Evolutionary conservation across 331 rosid species (phyloP), one percentile per base, ranked within the genome.

Genomic region (Acacia pycnantha): DNA sequence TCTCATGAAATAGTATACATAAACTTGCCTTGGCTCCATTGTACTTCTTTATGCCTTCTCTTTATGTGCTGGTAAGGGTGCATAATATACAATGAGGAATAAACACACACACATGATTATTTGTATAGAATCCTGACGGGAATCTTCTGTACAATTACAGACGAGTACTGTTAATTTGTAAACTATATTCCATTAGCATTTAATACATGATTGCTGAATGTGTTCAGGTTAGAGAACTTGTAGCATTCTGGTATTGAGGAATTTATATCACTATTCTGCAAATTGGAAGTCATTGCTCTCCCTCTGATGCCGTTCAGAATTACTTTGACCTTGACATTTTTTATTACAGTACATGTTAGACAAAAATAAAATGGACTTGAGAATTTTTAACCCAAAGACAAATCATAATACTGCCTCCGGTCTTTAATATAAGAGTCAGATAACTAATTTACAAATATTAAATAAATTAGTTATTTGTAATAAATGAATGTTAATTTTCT

Each of bases 51-150:
- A 37, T 37, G 40, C 40, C 40, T 37, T 1, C 18, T 67, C 76
- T 73, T 81, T 56, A 72, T 68, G 54, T 80, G 65, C 14, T 44
- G 68, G 43, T 22, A 22, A 64, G 56, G 82, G 58, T 70, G n/a
- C 59, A 53, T 71, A 58, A 53, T 71, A 66, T 54, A 29, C 78
- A 65, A 37, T 33, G 56, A 82, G 51, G 67, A 87, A 87, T 74
- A 79, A 81, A 64, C 78, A 70, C 8, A 73, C 33, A 8, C 78
- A 22, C 47, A 24, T 44, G 58, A 44, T 81, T 59, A 51, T 29
- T 41, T 37, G 77, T 58, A 73, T 81, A 46, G 54, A 50, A 74
- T 43, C 71, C 72, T 76, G 4, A 11, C 3, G 26, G 44, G 70
- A 78, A 7, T 40, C 64, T 74, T 50, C 15, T 70, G 68, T 82